Conservation (phyloP, 2,329 filamentous ascomycete genomes). For the Kalaharituber pfeilii region DNA sequence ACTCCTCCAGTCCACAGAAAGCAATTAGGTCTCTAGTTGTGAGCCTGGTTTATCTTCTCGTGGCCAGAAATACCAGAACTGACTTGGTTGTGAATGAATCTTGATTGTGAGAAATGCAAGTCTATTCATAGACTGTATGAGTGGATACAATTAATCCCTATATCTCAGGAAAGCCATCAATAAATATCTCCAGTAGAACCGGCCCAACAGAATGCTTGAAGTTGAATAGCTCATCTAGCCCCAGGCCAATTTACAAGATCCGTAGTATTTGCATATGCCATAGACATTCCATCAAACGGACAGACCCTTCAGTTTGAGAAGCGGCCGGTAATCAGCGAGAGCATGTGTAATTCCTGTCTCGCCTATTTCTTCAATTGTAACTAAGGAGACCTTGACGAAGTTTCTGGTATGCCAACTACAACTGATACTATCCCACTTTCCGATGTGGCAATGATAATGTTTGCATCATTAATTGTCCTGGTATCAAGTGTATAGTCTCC, state of each 20-base stretch:
- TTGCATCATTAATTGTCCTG: slow-evolving; percentile 80
- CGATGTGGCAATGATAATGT: slow-evolving; percentile 94
- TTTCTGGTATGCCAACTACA: slow-evolving; percentile 96
- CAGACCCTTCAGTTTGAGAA: slow-evolving; percentile 73
- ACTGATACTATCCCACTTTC: slow-evolving; percentile 98
- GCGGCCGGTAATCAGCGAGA: slow-evolving; percentile 53
- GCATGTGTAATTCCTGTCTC: slow-evolving; percentile 43
- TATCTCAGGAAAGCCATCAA: slow-evolving; percentile 90
- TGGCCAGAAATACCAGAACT: slow-evolving; percentile 96
- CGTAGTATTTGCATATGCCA: slow-evolving; percentile 85
- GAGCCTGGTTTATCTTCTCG: slow-evolving; percentile 78
- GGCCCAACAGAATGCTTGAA: slow-evolving; percentile 94
- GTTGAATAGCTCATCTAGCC: slow-evolving; percentile 83
- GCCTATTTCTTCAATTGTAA: slow-evolving; percentile 99
- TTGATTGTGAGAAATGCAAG: slow-evolving; percentile 95
- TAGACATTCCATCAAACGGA: slow-evolving; percentile 94
- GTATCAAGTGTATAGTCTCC: slow-evolving; percentile 97
- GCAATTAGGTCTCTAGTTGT: slow-evolving; percentile 96
- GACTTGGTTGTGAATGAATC: slow-evolving; percentile 86
- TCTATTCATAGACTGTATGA: slow-evolving; percentile 99
- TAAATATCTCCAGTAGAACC: slow-evolving; percentile 87
- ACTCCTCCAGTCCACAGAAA: slow-evolving; percentile 96
- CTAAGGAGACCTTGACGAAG: slow-evolving; percentile 85
- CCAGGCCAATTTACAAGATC: slow-evolving; percentile 94
- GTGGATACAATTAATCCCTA: slow-evolving; percentile 85